These are phyloP conservation scores for Paraphysoderma sedebokerense DNA, from an alignment of 371 early-diverging fungal genomes.

Conservation along the genomic window DNA sequence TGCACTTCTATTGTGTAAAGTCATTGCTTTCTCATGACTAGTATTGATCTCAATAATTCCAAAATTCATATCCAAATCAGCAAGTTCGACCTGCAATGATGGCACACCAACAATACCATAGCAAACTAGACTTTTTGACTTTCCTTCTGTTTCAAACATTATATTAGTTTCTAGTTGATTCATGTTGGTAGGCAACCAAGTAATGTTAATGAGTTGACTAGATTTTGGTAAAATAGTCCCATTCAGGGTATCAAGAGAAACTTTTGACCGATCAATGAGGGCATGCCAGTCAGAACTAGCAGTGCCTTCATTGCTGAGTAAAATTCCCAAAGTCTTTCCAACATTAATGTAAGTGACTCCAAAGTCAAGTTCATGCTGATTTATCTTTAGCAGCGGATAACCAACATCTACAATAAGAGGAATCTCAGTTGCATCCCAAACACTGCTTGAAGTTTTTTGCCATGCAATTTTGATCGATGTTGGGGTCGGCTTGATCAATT, in stretches of 20 bases:
- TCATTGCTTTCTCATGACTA: conserved; percentile 13
- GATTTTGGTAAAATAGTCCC: conserved; percentile 11
- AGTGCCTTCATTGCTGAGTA: conserved; percentile 28
- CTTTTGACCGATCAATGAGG: too few relatives aligned
- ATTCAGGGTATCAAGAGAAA: too few relatives aligned
- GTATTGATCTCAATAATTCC: conserved; percentile 27
- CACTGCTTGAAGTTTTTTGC: conserved; percentile 20
- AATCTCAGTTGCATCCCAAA: conserved; percentile 17
- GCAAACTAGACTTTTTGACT: conserved; percentile 20
- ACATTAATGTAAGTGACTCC: conserved; percentile 29
- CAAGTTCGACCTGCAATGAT: conserved; percentile 19
- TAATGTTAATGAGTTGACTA: conserved; percentile 14
- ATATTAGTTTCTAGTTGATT: conserved; percentile 18
- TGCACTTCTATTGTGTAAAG: conserved; percentile 22
- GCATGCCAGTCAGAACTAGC: conserved; percentile 29
- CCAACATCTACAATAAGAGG: conserved; percentile 25
- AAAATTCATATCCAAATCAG: conserved; percentile 17
- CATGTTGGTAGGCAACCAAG: conserved; percentile 19
- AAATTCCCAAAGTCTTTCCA: conserved; percentile 20
- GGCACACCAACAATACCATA: conserved; percentile 39
- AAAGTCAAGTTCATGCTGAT: conserved; percentile 29
- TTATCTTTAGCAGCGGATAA: conserved; percentile 22
- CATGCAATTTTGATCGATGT: conserved; percentile 1
- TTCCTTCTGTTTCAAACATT: conserved; percentile 26
- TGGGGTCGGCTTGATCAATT: not conserved